These are phyloP conservation scores for Blastocystis sp. DNA, from an alignment of 352 stramenopile species.

Conservation along the genomic window DNA sequence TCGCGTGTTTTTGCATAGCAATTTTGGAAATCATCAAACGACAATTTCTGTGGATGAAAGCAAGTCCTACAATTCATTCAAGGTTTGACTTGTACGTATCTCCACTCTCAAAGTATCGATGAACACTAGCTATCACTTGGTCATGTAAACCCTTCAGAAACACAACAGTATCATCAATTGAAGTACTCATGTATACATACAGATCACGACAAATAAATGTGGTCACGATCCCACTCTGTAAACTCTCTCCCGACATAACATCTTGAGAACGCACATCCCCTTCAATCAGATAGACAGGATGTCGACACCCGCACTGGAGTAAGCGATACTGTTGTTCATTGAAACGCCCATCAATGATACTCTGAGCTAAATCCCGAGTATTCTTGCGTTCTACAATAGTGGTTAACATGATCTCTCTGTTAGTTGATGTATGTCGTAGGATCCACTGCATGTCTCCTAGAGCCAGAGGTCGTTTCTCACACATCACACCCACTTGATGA, in stretches of 20 bases:
- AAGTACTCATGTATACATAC: constrained; percentile 56
- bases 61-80: neutral
- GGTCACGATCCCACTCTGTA: constrained; percentile 13
- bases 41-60: constrained; percentile 36
- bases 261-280: constrained; percentile 49
- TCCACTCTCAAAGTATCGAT: neutral
- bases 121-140: neutral
- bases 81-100: neutral
- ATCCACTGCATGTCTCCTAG: constrained; percentile 67
- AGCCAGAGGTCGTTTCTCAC: constrained; percentile 64
- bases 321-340: constrained; percentile 67
- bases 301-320: constrained; percentile 62
- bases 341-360: constrained; percentile 67
- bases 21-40: neutral
- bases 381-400: constrained; percentile 67
- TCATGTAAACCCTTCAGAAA: constrained; percentile 40
- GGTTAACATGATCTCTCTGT: constrained; percentile 64
- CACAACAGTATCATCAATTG: constrained; percentile 59
- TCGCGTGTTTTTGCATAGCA: constrained; percentile 24
- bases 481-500: constrained; percentile 64
- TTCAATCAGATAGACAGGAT: constrained; percentile 66
- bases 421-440: neutral
- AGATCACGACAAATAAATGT: constrained; percentile 31
- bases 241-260: neutral
- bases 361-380: constrained; percentile 64